Base-by-base conservation (phyloP, 495 filamentous ascomycete genomes). In the Aspergillus nidulans region DNA sequence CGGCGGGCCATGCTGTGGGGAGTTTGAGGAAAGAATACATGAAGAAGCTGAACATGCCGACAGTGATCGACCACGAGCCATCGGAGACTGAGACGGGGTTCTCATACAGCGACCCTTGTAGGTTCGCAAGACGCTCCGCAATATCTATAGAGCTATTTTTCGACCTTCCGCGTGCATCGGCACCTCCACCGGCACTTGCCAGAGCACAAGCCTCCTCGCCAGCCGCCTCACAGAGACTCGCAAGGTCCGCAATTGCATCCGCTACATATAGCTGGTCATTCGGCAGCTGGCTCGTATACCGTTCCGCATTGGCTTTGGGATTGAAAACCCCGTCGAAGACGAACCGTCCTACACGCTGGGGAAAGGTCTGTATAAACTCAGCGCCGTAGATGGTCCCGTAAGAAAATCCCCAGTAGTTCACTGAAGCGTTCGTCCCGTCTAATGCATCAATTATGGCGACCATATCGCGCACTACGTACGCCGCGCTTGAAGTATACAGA, bases 351-450 rank as follows among this genome's bases (percentile, higher is more conserved):
- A 54, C 52, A 15, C 41, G 41, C 21, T 46, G 26, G 1, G 52
- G 52, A 20, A 38, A 54, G 0, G 52, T 54, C 42, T 54, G 52
- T 12, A 54, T 39, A 15, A 54, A 54, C 38, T 54, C 52, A 1
- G 41, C 30, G 15, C 41, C 52, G 13, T 25, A 39, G 19, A 54
- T 39, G 12, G 52, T 54, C 10, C 52, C 52, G 24, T 54, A 54
- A 5, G 52, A 54, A 20, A 54, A 38, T 6, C 52, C 52, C 52
- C 52, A 54, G 24, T 54, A 54, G 12, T 54, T 54, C 13, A 54
- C 16, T 0, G 9, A 38, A 9, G 52, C 52, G 18, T 36, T 24
- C 13, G 6, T 25, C 0, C 30, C 41, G 2, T 54, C 52, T 19
- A 54, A 18, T 6, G 52, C 52, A 24, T 54, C 52, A 12, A 39